Percentiles rank a stretch among this genome's conserved stretches.
These are phyloP conservation scores for Rhodamnia rubescens DNA, from an alignment of 345 rosid genomes.

Conservation along the genomic window DNA sequence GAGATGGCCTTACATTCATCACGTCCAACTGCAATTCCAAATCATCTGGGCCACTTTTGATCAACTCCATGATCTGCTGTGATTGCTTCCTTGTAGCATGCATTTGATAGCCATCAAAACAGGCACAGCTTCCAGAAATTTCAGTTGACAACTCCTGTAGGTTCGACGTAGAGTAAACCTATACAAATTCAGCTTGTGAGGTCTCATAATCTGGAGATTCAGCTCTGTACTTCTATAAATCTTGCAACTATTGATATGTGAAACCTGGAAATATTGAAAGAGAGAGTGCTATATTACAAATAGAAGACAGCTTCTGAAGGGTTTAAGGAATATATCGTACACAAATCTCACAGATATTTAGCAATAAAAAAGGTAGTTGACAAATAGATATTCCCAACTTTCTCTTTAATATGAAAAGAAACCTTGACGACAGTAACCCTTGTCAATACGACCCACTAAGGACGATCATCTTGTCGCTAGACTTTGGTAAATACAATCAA, in stretches of 20 bases:
- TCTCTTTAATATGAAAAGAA: neutral
- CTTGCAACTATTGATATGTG: neutral
- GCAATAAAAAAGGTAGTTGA: neutral
- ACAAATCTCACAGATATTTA: neutral
- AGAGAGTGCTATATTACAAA: neutral
- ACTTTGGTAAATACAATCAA: neutral
- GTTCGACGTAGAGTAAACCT: neutral
- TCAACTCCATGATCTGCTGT: conserved; percentile 12
- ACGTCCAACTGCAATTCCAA: conserved; percentile 21
- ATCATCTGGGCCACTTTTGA: conserved; percentile 9
- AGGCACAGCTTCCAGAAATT: neutral
- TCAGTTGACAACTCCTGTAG: neutral
- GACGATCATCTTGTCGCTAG: neutral
- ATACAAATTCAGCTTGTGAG: neutral
- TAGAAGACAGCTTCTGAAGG: neutral
- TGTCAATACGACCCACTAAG: neutral
- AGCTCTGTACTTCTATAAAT: neutral
- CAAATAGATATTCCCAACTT: neutral
- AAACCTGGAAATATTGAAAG: neutral
- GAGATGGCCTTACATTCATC: conserved; percentile 19
- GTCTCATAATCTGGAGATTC: neutral
- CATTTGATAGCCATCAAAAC: neutral
- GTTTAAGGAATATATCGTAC: neutral
- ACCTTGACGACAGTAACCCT: neutral
- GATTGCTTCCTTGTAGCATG: neutral